Evolutionary conservation across 169 alveolate genomes (phyloP).

Genomic region (Plasmodium ovale): DNA sequence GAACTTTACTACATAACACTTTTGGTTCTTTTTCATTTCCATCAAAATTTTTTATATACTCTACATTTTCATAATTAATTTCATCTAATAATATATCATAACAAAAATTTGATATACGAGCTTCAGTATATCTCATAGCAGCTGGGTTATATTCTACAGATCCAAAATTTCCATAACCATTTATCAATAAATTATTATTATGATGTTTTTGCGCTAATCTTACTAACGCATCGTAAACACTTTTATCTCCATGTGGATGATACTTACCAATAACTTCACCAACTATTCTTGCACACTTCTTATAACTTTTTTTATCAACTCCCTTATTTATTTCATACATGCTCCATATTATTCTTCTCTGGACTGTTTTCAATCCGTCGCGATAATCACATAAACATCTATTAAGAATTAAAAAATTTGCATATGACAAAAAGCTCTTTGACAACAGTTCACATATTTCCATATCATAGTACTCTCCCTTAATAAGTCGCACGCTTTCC

Average conservation of each 20-base stretch:
- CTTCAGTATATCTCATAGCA: conserved; percentile 91
- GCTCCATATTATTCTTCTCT: conserved; percentile 88
- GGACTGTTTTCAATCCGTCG: conserved; percentile 90
- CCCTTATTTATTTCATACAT: conserved; percentile 85
- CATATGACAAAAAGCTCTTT: conserved; percentile 85
- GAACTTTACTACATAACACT: conserved; percentile 86
- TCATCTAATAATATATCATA: conserved; percentile 82
- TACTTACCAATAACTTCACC: conserved; percentile 91
- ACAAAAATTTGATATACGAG: conserved; percentile 81
- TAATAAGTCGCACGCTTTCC: conserved; percentile 13
- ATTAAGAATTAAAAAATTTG: conserved; percentile 86
- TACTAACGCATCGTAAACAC: conserved; percentile 90
- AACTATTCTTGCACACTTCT: conserved; percentile 90
- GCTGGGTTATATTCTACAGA: conserved; percentile 90
- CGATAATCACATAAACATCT: conserved; percentile 89
- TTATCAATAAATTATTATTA: conserved; percentile 84
- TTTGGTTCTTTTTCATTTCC: conserved; percentile 89
- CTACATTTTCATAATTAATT: conserved; percentile 80
- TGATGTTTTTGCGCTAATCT: conserved; percentile 86
- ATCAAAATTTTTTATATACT: conserved; percentile 86
- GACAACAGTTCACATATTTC: conserved; percentile 77
- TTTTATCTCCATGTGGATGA: conserved; percentile 91
- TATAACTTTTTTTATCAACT: conserved; percentile 45
- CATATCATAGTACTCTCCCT: conserved; percentile 58
- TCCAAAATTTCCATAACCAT: conserved; percentile 91